Evolutionary conservation across 495 filamentous ascomycete genomes (phyloP), one percentile per base, ranked within the genome.

Genomic region (Cladorrhinum samala): DNA sequence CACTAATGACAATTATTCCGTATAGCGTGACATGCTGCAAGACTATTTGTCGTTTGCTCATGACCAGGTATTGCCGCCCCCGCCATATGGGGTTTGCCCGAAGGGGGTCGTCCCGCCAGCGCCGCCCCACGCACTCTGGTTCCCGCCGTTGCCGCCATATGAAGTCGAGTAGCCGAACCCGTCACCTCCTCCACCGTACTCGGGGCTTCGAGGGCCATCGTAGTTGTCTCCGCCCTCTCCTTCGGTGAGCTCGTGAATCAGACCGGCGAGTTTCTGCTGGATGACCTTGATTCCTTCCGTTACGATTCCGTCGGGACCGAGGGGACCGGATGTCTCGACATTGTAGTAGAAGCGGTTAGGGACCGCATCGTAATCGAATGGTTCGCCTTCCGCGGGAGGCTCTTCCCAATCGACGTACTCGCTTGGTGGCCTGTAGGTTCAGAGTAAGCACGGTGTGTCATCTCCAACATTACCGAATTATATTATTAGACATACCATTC

Each of bases 321-420:
- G 78, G 56, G 83, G 86, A 14, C 93, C 93, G 55, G 87, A 84
- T 36, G 85, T 88, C 66, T 98, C 93, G 23, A 98, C 86, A 55
- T 96, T 89, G 59, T 91, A 82, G 76, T 94, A 98, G 72, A 96
- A 98, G 50, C 77, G 80, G 45, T 74, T 78, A 3, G 93, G 90
- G 19, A 85, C 79, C 16, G 89, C 93, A 57, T 96, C 87, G 69
- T 88, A 96, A 69, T 96, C 83, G 70, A 97, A 96, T 9, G 84
- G 81, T 61, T 92, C 86, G 53, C 81, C 84, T 66, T 96, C 89
- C 6, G 83, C 79, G 1, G 83, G 79, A 20, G 85, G 84, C 42
- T 90, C 87, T 69, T 98, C 93, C 84, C 88, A 91, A 2, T 82
- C 80, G 30, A 88, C 85, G 62, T 95, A 94, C 62, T 88, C 81